Base-by-base conservation (phyloP, 1,284 basidiomycete genomes). In the Pterulicium gracile region DNA sequence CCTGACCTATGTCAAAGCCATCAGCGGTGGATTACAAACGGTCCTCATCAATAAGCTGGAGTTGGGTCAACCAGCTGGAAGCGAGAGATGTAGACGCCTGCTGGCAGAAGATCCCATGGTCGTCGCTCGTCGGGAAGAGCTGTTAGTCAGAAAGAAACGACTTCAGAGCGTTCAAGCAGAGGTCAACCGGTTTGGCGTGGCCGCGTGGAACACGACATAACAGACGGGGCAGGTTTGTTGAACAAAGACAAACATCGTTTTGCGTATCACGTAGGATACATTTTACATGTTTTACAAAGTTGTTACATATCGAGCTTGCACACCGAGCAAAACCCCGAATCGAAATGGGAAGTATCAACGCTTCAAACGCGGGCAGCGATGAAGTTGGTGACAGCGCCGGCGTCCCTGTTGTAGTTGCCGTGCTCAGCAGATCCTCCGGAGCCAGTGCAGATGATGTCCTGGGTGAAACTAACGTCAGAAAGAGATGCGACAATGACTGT, bases 91-190 rank as follows among this genome's bases (percentile, higher is more conserved):
- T 51, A 56, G 54, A 3, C 50, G 55, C 39, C 72, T 67, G 50
- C 56, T 75, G 13, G 62, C 64, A 2, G 72, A 75, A 50, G 68
- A 71, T 49, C 63, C 64, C 18, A 48, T 51, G 17, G 53, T 70
- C 4, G 62, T 67, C 19, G 55, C 55, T 1, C 51, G 55, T 18
- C 61, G 72, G 10, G 59, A 63, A 18, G 67, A 69, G 49, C 36
- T 59, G 12, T 18, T 44, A 10, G 51, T 47, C 3, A 43, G 50
- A 10, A 55, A 58, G 45, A 24, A 52, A 32, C 50, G 55, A 36
- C 42, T 59, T 34, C 53, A 56, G 42, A 56, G 51, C 19, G 65
- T 68, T 1, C 56, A 60, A 47, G 48, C 48, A 14, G 63, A 64
- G 48, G 51, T 72, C 17, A 50, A 55, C 40, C 60, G 55, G 15